Percentiles rank a stretch among this genome's conserved stretches.
Evolutionary conservation across 1,284 basidiomycete genomes (phyloP).

Genomic region (Tilletia indica): DNA sequence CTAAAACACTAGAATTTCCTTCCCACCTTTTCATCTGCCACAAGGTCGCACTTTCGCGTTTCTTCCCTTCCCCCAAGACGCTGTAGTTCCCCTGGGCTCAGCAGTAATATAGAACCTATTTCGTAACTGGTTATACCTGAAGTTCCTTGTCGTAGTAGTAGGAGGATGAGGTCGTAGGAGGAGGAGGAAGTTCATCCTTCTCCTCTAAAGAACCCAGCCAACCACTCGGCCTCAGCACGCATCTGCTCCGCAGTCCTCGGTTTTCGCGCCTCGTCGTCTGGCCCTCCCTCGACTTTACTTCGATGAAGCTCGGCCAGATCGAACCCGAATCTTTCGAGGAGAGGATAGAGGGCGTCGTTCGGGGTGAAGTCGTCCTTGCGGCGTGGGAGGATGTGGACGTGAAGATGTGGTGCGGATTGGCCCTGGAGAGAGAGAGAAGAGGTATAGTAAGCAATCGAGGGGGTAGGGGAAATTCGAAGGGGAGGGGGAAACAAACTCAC

Average conservation of each 20-base stretch:
- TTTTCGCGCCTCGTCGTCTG: conserved; percentile 36
- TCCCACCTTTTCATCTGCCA: too few relatives aligned
- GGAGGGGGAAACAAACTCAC: conserved; percentile 16
- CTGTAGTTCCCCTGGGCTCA: too few relatives aligned
- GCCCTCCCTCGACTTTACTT: not conserved
- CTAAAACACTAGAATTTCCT: not conserved
- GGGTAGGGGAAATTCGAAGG: not conserved
- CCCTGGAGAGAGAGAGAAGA: conserved; percentile 17
- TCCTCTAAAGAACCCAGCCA: not conserved
- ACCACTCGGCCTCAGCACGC: conserved; percentile 35
- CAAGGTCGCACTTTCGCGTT: too few relatives aligned
- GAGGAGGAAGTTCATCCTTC: too few relatives aligned
- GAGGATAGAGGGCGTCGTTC: conserved; percentile 45
- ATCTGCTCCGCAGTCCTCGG: conserved; percentile 42
- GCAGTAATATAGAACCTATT: too few relatives aligned
- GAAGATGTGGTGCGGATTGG: conserved; percentile 49
- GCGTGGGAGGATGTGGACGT: conserved; percentile 53
- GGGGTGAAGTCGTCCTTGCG: conserved; percentile 46
- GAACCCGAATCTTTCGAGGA: conserved; percentile 27
- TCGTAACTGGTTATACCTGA: too few relatives aligned
- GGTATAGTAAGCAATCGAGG: not conserved
- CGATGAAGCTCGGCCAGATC: not conserved
- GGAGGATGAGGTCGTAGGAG: too few relatives aligned
- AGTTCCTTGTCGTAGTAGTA: too few relatives aligned
- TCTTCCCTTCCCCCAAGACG: too few relatives aligned